Base-by-base conservation (phyloP, 352 stramenopile genomes). In the Elongisporangium prolatum region DNA sequence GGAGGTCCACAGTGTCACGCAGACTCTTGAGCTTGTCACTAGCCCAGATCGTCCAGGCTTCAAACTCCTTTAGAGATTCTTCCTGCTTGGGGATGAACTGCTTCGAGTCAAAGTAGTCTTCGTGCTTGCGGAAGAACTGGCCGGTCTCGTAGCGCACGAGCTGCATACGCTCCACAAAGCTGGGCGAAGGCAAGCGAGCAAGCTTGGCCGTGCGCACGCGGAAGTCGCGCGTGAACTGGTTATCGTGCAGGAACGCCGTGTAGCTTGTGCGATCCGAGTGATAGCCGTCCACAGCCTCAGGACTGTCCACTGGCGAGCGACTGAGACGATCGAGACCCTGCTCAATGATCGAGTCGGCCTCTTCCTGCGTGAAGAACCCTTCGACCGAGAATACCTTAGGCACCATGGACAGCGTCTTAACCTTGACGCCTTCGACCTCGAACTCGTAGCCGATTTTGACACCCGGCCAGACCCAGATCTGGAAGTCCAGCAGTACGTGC, bases 401-500 rank as follows among this genome's bases (percentile, higher is more conserved):
- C 13, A 59, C 67, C 28, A 91, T 64, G 24, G 77, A 89, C 53
- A 75, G 66, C 16, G 82, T 89, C 62, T 73, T 89, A 54, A 91
- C 64, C 54, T 58, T 85, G 40, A 57, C 64, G 48, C 67, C 69
- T n/a, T 86, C 77, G 9, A 88, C 58, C 24, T 73, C 50, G 48
- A 78, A 81, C 20, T 69, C 62, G 54, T 89, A 69, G 47, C 77
- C 82, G n/a, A 91, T 74, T 38, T 81, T 76, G 40, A 91, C 68
- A 20, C 82, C 79, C 37, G 82, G 82, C 82, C 77, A 89, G 17
- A 89, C 80, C 79, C 79, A 91, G n/a, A 89, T 74, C 63, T 89
- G 77, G 52, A 72, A 73, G 40, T 89, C 74, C 17, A 88, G 66
- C 54, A 91, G 57, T 21, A 91, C 77, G 60, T 91, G 80, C 13